phyloP scores from a whole-genome alignment of 1,284 basidiomycete species.

The Malassezia psittaci region DNA sequence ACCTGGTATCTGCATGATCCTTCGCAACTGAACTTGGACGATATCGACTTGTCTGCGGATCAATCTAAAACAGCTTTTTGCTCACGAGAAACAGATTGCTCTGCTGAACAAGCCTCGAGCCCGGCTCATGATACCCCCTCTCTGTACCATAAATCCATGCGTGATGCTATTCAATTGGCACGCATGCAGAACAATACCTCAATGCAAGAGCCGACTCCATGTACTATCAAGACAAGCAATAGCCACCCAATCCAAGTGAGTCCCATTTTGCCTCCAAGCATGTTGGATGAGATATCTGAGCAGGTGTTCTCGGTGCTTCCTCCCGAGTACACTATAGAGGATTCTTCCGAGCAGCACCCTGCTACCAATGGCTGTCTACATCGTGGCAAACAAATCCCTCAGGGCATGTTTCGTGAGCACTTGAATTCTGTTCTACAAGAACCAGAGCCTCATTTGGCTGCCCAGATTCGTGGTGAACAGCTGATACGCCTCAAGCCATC shows the following conservation, averaged over 20 bases:
- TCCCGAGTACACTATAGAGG: background rate
- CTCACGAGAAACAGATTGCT: too few species aligned
- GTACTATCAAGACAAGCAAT: slow-evolving; percentile 33
- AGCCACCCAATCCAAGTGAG: slow-evolving; percentile 43
- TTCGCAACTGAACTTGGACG: background rate
- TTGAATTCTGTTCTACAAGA: slow-evolving; percentile 9
- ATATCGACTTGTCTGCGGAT: background rate
- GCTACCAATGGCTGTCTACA: background rate
- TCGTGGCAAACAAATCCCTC: slow-evolving; percentile 3
- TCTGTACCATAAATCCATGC: background rate
- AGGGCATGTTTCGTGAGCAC: slow-evolving; percentile 1
- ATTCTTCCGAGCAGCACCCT: too few species aligned
- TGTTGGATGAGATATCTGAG: slow-evolving; percentile 21
- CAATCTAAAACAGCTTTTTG: background rate
- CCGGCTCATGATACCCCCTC: background rate
- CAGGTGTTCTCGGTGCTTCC: slow-evolving; percentile 20
- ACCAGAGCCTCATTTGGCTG: slow-evolving; percentile 12
- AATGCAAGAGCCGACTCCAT: background rate
- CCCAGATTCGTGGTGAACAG: slow-evolving; percentile 25
- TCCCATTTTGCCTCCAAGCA: slow-evolving; percentile 27
- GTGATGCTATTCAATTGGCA: background rate
- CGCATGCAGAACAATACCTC: slow-evolving; percentile 7
- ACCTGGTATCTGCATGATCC: slow-evolving; percentile 13
- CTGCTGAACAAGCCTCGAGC: background rate
- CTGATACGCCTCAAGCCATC: slow-evolving; percentile 27